Evolutionary conservation across 805 yeast species (phyloP), one percentile per base, ranked within the genome.

Genomic region (Alloascoidea hylecoeti): DNA sequence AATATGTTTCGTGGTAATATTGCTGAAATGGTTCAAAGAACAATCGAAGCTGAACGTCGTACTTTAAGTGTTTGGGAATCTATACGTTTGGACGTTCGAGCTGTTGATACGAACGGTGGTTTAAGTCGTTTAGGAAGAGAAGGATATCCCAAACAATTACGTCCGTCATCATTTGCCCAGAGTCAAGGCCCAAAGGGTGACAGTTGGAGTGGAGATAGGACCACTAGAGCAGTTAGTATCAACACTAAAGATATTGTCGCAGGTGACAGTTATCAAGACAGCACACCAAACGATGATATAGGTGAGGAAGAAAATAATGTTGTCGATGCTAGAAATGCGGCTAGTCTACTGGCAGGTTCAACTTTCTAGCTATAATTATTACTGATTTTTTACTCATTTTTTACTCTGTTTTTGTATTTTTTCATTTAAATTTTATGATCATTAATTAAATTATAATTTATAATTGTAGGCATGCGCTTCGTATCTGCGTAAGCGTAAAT

Each of bases 31-130:
- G 72, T 85, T 0, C 59, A 81, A 44, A 73, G 75, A 44, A 75
- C 75, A 48, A 86, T 92, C 34, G 95, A 85, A 42, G 82, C 77
- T 46, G 96, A 88, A 59, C 70, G 97, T 34, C 78, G 83, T 48
- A 76, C 81, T 37, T 64, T 92, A 38, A 69, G 75, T 40, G 67
- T 79, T 30, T 66, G 94, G 61, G 95, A 78, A 50, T 71, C 67
- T 46, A 75, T 73, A 41, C 70, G 89, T 41, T 58, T 70, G 3
- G 92, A 81, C 45, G 78, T 83, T 6, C 65, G 94, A 39, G 66
- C 73, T 5, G 82, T 81, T 3, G 94, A 83, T 56, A 69, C 70
- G 18, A 65, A 67, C 17, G 94, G 95, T 16, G 95, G 95, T 0
- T 66, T 92, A 32, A 72, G 92, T 32, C 63, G 95, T 40, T 61